Evolutionary conservation across 2,329 filamentous ascomycete genomes (phyloP).

Genomic region (Phoma sp.): DNA sequence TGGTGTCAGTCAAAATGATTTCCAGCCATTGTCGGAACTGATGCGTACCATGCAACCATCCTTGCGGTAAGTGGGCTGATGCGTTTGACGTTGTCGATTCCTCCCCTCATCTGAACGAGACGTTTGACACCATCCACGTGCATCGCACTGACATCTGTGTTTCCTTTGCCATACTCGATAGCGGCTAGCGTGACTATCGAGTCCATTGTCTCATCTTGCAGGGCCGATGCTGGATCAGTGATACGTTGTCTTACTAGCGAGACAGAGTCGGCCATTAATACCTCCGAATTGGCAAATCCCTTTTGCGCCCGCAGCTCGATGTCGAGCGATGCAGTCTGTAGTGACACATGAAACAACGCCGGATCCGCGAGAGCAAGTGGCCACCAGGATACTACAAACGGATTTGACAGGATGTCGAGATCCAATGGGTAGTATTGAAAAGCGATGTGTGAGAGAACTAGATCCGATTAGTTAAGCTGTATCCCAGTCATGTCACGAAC

Average conservation of each 20-base stretch:
- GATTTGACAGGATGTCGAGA: constrained; percentile 60
- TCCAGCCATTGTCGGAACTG: not conserved
- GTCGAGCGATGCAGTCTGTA: constrained; percentile 66
- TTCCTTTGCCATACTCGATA: constrained; percentile 66
- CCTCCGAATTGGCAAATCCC: constrained; percentile 62
- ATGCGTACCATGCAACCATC: constrained; percentile 62
- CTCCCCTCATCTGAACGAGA: constrained; percentile 60
- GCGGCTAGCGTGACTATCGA: constrained; percentile 65
- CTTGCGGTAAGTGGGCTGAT: constrained; percentile 63
- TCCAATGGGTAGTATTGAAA: constrained; percentile 69
- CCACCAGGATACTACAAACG: constrained; percentile 68
- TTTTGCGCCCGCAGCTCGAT: constrained; percentile 61
- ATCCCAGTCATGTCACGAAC: not conserved
- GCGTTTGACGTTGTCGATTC: constrained; percentile 57
- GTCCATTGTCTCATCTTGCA: constrained; percentile 64
- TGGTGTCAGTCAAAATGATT: constrained; percentile 5
- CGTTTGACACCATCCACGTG: constrained; percentile 61
- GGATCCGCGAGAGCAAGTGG: constrained; percentile 64
- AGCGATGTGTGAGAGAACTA: constrained; percentile 64
- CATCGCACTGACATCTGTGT: constrained; percentile 54
- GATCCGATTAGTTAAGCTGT: not conserved
- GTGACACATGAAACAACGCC: constrained; percentile 65
- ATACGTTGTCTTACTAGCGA: constrained; percentile 61
- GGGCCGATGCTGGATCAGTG: constrained; percentile 54
- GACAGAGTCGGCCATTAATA: constrained; percentile 66